Conservation (phyloP, 2,329 filamentous ascomycete genomes). For the Hymenoscyphus scutula region DNA sequence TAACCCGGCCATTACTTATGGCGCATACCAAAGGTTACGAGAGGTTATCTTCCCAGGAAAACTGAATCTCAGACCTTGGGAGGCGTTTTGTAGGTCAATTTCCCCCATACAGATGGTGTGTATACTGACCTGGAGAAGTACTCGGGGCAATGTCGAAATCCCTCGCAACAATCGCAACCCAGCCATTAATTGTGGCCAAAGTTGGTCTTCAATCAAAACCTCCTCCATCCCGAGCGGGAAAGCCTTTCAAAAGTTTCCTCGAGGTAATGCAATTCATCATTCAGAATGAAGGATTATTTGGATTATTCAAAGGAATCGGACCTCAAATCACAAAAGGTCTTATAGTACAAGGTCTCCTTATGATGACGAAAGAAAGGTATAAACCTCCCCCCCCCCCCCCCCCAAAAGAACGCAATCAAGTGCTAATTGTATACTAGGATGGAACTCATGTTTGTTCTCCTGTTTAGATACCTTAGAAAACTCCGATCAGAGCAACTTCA, state of each 20-base stretch:
- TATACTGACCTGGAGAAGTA: constrained; percentile 49
- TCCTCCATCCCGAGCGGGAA: constrained; percentile 77
- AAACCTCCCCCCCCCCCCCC: too few relatives aligned
- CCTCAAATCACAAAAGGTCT: constrained; percentile 93
- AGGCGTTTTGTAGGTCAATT: constrained; percentile 78
- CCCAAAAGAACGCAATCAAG: too few relatives aligned
- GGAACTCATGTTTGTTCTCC: constrained; percentile 80
- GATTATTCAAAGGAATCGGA: constrained; percentile 95
- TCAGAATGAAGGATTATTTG: constrained; percentile 75
- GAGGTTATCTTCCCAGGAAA: constrained; percentile 75
- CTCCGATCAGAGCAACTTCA: constrained; percentile 68
- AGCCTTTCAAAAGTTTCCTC: constrained; percentile 87
- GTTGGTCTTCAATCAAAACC: constrained; percentile 94
- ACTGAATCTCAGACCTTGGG: constrained; percentile 71
- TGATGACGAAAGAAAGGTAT: constrained; percentile 98
- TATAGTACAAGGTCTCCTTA: constrained; percentile 89
- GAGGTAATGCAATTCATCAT: constrained; percentile 96
- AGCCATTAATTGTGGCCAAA: constrained; percentile 96
- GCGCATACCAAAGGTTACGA: constrained; percentile 87
- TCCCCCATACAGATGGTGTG: neutral
- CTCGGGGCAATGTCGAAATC: constrained; percentile 92
- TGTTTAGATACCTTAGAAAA: constrained; percentile 77
- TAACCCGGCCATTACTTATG: constrained; percentile 97
- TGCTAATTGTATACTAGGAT: constrained; percentile 67
- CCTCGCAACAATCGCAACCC: constrained; percentile 85